Conservation (phyloP, 1,139 yeast genomes). For the Magnusiomyces fungicola region DNA sequence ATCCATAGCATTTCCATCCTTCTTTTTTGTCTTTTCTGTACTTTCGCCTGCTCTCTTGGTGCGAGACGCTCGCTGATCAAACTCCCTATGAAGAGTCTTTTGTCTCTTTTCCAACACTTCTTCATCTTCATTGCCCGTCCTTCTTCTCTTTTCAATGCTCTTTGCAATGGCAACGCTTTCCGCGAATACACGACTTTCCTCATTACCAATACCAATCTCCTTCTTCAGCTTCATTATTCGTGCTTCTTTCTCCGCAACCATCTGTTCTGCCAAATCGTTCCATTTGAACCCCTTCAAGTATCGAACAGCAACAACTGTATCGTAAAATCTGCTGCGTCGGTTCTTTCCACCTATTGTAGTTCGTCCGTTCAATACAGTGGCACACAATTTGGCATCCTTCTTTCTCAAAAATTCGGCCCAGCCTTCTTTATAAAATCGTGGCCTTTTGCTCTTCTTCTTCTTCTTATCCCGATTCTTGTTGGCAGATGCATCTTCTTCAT, state of each 20-base stretch:
- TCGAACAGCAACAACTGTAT: slow-evolving; percentile 85
- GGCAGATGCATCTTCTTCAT: slow-evolving; percentile 59
- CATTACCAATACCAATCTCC: slow-evolving; percentile 83
- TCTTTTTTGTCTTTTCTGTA: not conserved
- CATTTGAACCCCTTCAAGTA: slow-evolving; percentile 90
- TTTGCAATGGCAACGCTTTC: slow-evolving; percentile 81
- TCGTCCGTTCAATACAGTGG: slow-evolving; percentile 69
- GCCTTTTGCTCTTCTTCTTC: slow-evolving; percentile 37
- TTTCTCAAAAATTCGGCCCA: slow-evolving; percentile 92
- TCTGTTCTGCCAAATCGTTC: slow-evolving; percentile 90
- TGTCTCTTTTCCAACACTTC: slow-evolving; percentile 46
- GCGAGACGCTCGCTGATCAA: slow-evolving; percentile 27
- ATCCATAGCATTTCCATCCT: not conserved
- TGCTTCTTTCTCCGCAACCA: slow-evolving; percentile 82
- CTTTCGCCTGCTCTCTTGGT: slow-evolving; percentile 11
- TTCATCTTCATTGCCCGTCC: slow-evolving; percentile 12
- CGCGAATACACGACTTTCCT: slow-evolving; percentile 75
- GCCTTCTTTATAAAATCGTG: slow-evolving; percentile 83
- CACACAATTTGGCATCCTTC: slow-evolving; percentile 83
- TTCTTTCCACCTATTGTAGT: slow-evolving; percentile 78
- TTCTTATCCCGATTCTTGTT: slow-evolving; percentile 63
- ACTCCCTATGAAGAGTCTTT: slow-evolving; percentile 19
- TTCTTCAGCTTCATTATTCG: slow-evolving; percentile 82
- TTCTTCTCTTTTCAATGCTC: slow-evolving; percentile 48
- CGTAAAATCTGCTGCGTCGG: slow-evolving; percentile 86